Evolutionary conservation across 208 protist species (phyloP).

Genomic region (Trypanosomatidae sp.): DNA sequence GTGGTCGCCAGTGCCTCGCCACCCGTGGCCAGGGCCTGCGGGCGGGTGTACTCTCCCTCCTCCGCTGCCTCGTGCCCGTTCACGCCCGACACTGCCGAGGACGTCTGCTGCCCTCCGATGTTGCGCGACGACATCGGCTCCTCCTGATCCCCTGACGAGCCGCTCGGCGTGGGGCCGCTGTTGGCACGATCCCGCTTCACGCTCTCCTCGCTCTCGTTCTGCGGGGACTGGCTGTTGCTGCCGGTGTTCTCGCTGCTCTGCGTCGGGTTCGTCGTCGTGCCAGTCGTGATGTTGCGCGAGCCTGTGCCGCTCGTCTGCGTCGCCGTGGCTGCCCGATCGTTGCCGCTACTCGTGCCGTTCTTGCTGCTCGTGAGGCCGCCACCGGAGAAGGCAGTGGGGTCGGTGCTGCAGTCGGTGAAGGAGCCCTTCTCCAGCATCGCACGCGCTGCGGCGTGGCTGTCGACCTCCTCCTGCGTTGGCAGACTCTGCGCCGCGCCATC

Average conservation of each 20-base stretch:
- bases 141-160: too few relatives aligned
- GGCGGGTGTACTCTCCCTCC: too few relatives aligned
- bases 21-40: too few relatives aligned
- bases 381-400: constrained; percentile 4
- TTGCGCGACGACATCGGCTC: too few relatives aligned
- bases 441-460: not conserved
- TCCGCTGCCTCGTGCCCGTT: too few relatives aligned
- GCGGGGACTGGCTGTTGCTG: constrained; percentile 7
- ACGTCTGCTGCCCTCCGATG: too few relatives aligned
- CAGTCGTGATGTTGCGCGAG: constrained; percentile 3
- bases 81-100: too few relatives aligned
- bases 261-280: not conserved
- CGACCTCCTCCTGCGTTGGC: constrained; percentile 2
- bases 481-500: not conserved
- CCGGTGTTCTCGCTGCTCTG: constrained; percentile 13
- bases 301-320: constrained; percentile 7
- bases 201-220: too few relatives aligned
- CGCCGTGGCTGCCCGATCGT: not conserved
- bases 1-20: too few relatives aligned
- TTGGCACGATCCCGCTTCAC: too few relatives aligned
- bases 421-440: not conserved
- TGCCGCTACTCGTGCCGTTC: constrained; percentile 4
- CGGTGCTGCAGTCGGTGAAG: not conserved
- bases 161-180: too few relatives aligned
- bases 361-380: constrained; percentile 25